Evolutionary conservation across 495 filamentous ascomycete genomes (phyloP).

Genomic region (Lentithecium fluviatile): DNA sequence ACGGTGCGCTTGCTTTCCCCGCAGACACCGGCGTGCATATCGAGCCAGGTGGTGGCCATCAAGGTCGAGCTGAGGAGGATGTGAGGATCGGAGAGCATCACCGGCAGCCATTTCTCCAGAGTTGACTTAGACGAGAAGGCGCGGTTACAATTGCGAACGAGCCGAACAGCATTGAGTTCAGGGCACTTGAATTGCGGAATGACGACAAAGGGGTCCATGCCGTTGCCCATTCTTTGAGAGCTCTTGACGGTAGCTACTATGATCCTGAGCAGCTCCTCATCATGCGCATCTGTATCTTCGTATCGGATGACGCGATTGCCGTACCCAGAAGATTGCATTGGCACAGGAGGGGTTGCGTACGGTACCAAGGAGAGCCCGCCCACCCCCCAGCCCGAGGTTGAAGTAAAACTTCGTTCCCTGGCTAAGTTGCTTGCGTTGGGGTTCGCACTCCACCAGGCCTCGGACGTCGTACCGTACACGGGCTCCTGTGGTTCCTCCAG

Average conservation of each 20-base stretch:
- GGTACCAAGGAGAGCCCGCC: slow-evolving; percentile 10
- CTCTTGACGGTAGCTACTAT: slow-evolving; percentile 2
- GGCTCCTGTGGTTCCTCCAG: background rate
- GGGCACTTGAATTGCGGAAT: slow-evolving; percentile 19
- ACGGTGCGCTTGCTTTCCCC: slow-evolving; percentile 26
- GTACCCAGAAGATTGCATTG: background rate
- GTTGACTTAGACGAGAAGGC: slow-evolving; percentile 13
- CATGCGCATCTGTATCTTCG: slow-evolving; percentile 15
- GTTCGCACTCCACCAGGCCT: background rate
- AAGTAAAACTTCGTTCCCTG: too few relatives aligned
- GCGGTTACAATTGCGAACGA: slow-evolving; percentile 27
- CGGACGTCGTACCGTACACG: background rate
- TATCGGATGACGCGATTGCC: slow-evolving; percentile 11
- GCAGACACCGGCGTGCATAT: slow-evolving; percentile 25
- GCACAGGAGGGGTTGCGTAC: background rate
- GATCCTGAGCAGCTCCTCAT: slow-evolving; percentile 3
- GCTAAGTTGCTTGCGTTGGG: too few relatives aligned
- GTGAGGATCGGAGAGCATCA: slow-evolving; percentile 14
- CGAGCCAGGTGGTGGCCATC: slow-evolving; percentile 13
- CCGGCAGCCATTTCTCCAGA: slow-evolving; percentile 11
- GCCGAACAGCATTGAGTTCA: slow-evolving; percentile 17
- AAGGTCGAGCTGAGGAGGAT: slow-evolving; percentile 19
- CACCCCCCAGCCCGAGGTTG: too few relatives aligned
- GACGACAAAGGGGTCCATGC: slow-evolving; percentile 22
- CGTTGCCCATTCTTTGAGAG: slow-evolving; percentile 1